Percentiles rank a stretch among this genome's conserved stretches.
Conservation (phyloP, 140 eudicot genomes). For the Ambrosia hybrid region DNA sequence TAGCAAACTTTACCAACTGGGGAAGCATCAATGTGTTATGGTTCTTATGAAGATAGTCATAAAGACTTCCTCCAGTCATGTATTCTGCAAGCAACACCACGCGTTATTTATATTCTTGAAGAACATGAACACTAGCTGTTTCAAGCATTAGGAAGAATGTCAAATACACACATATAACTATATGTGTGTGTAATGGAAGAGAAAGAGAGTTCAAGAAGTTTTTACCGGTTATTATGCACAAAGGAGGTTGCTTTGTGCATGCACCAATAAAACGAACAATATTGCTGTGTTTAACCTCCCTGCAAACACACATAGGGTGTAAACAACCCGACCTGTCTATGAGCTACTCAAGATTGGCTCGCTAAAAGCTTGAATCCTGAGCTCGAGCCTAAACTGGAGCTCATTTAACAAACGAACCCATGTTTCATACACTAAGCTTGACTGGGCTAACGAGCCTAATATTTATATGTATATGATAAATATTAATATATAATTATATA, state of each 20-base stretch:
- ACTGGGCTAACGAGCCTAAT: no score
- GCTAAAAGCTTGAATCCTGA: no score
- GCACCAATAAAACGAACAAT: constrained; percentile 88
- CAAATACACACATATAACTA: neutral
- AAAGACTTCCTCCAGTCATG: constrained; percentile 92
- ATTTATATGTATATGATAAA: no score
- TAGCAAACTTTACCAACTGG: constrained; percentile 68
- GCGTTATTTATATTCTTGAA: neutral
- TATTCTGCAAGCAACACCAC: constrained; percentile 45
- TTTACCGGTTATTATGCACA: constrained; percentile 82
- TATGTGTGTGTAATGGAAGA: neutral
- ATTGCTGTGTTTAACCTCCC: constrained; percentile 77
- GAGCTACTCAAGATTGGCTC: no score
- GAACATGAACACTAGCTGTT: neutral
- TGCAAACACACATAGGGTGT: constrained; percentile 30
- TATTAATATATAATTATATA: no score
- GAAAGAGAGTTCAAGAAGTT: neutral
- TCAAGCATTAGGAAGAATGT: neutral
- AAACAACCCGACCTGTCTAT: no score
- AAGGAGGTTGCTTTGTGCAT: constrained; percentile 65
- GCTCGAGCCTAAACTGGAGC: neutral
- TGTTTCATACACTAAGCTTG: no score
- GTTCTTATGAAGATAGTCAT: constrained; percentile 67
- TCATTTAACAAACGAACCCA: neutral
- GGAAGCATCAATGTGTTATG: constrained; percentile 47